Base-by-base conservation (phyloP, 306 rosid species). In the Corylus americana region DNA sequence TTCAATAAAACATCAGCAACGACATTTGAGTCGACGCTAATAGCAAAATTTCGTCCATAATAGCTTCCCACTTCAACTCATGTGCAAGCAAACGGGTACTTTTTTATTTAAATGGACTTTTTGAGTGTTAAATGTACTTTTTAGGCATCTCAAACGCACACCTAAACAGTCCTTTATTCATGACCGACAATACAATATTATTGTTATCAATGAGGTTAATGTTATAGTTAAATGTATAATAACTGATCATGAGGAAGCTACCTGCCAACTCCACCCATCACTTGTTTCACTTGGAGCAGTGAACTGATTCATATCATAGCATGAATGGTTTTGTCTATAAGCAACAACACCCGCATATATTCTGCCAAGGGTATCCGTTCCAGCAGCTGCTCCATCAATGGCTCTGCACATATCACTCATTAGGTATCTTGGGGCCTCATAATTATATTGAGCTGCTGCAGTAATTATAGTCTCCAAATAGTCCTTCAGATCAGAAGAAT, bases 221-320 rank as follows among this genome's bases (percentile, higher is more conserved):
- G 45, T 42, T 42, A 48, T 42, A 5, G 45, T 42, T 42, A 42
- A 42, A 42, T 42, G 7, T 42, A 42, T 42, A 29, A 29, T 29
- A 42, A 42, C 5, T 13, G 25, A 22, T 22, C 22, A 22, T 22
- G 22, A 51, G 47, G 54, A 37, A 57, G 67, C 22, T 74, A 83
- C 87, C 89, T 86, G 87, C 87, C 89, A 86, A 0, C n/a, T 29
- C 87, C 89, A 86, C 47, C 84, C 86, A 2, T 39, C 11, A 45
- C 11, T 27, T 42, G 78, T 73, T 69, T 86, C 73, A 55, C 78
- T 44, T 50, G 80, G 78, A 10, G 14, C 6, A 37, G 48, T 75
- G 77, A 3, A 49, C 29, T 57, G 66, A 37, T 71, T 42, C 45
- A 74, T 61, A 50, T 80, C 81, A 55, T 86, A 80, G 73, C 89